Percentiles rank a stretch among this genome's conserved stretches.
Evolutionary conservation across 805 yeast species (phyloP).

Genomic region (Starmerella sirachaensis): DNA sequence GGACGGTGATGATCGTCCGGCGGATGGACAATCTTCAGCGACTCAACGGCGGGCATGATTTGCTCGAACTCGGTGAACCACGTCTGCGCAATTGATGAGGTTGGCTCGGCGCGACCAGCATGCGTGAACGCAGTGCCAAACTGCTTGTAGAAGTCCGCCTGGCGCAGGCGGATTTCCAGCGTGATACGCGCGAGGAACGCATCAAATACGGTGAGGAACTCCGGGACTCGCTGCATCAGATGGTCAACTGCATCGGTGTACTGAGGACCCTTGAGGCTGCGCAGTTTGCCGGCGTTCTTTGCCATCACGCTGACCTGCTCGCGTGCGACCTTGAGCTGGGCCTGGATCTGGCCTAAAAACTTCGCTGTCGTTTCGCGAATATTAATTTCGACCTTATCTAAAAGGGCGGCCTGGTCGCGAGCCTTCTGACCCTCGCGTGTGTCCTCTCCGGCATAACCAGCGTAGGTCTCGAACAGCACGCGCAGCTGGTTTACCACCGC

Average conservation of each 20-base stretch:
- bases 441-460: constrained; percentile 3
- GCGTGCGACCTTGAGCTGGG: constrained; percentile 14
- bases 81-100: constrained; percentile 1
- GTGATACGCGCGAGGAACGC: constrained; percentile 17
- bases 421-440: constrained; percentile 1
- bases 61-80: constrained; percentile 17
- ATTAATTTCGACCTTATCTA: constrained; percentile 2
- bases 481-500: constrained; percentile 8
- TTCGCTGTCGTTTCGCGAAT: constrained; percentile 5
- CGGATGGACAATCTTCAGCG: constrained; percentile 15
- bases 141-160: constrained; percentile 16
- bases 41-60: constrained; percentile 22
- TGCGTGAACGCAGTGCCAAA: constrained; percentile 24
- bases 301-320: constrained; percentile 10
- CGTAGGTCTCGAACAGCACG: constrained; percentile 6
- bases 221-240: constrained; percentile 9
- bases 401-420: constrained; percentile 4
- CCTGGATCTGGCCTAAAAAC: constrained; percentile 23
- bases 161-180: constrained; percentile 14
- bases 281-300: constrained; percentile 5
- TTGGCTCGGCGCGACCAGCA: constrained; percentile 19
- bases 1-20: neutral
- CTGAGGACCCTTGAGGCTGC: constrained; percentile 12
- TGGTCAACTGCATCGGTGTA: neutral
- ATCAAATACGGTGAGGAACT: constrained; percentile 18